Evolutionary conservation across 148 eudicot species (phyloP), one percentile per base, ranked within the genome.

Genomic region (Drosera capensis): DNA sequence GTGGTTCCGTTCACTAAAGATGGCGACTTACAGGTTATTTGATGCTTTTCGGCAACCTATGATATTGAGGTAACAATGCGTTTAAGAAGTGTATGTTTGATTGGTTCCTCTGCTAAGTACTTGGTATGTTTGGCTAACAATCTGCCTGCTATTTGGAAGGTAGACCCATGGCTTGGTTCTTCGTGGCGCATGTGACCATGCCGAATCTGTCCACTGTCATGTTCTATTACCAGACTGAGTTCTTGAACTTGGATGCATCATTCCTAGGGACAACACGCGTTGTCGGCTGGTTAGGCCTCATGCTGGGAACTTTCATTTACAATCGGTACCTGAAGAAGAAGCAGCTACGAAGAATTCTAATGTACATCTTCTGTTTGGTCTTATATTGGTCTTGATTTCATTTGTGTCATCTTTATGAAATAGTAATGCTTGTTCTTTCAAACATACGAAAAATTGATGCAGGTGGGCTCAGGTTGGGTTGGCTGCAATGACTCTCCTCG

Each of bases 111-210:
- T n/a, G n/a, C n/a, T n/a, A n/a, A n/a, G n/a, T n/a, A n/a, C n/a
- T n/a, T n/a, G n/a, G n/a, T n/a, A n/a, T n/a, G n/a, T n/a, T n/a
- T n/a, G n/a, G n/a, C n/a, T n/a, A n/a, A n/a, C n/a, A n/a, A n/a
- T n/a, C n/a, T n/a, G 40, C 43, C 39, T 49, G 19, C 56, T 56
- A 42, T 56, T 64, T 69, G 55, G 72, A 71, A 68, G 68, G 63
- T 76, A 88, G 97, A 68, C 93, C 94, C 53, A 88, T 88, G 92
- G 70, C 92, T 39, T 88, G 97, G 97, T 88, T 88, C 64, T 84
- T 84, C 77, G 48, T 88, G 58, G 92, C 97, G 25, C 72, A 75
- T 53, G 71, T 83, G 46, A 78, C 82, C 48, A 54, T 75, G 42
- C 97, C 97, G 65, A 88, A 80, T 53, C 69, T 88, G 45, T 88